phyloP scores from a whole-genome alignment of 1,139 yeast genomes.

The Taphrina confusa region DNA sequence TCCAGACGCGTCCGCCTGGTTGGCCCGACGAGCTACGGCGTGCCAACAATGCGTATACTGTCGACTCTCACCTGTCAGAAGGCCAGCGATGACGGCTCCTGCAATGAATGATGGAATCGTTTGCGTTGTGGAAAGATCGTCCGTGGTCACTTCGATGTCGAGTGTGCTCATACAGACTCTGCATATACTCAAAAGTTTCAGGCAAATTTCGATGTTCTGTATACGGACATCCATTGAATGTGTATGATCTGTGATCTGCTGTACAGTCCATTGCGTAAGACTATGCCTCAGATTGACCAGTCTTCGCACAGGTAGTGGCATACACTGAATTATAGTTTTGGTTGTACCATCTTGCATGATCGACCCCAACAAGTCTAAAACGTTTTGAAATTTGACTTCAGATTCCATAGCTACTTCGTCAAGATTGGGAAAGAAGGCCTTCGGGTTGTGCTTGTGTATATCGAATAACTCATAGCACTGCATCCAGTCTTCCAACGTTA shows the following conservation, averaged over 20 bases:
- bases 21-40: slow-evolving; percentile 53
- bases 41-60: slow-evolving; percentile 67
- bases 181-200: slow-evolving; percentile 66
- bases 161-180: slow-evolving; percentile 68
- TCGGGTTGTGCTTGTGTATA: slow-evolving; percentile 57
- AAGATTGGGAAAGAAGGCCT: slow-evolving; percentile 63
- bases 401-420: slow-evolving; percentile 51
- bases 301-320: slow-evolving; percentile 72
- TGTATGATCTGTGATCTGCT: slow-evolving; percentile 65
- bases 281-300: slow-evolving; percentile 68
- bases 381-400: slow-evolving; percentile 63
- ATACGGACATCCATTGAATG: slow-evolving; percentile 62
- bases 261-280: slow-evolving; percentile 62
- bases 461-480: slow-evolving; percentile 73
- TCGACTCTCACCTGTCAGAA: slow-evolving; percentile 79
- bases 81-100: slow-evolving; percentile 71
- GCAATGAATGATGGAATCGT: slow-evolving; percentile 83
- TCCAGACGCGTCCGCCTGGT: slow-evolving; percentile 40
- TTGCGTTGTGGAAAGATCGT: slow-evolving; percentile 41
- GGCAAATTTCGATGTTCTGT: slow-evolving; percentile 67
- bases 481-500: slow-evolving; percentile 77
- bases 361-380: slow-evolving; percentile 68
- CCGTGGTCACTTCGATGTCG: slow-evolving; percentile 52
- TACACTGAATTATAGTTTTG: slow-evolving; percentile 54
- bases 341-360: slow-evolving; percentile 52